Evolutionary conservation across 352 stramenopile genomes (phyloP).

Genomic region (Globisporangium polare): DNA sequence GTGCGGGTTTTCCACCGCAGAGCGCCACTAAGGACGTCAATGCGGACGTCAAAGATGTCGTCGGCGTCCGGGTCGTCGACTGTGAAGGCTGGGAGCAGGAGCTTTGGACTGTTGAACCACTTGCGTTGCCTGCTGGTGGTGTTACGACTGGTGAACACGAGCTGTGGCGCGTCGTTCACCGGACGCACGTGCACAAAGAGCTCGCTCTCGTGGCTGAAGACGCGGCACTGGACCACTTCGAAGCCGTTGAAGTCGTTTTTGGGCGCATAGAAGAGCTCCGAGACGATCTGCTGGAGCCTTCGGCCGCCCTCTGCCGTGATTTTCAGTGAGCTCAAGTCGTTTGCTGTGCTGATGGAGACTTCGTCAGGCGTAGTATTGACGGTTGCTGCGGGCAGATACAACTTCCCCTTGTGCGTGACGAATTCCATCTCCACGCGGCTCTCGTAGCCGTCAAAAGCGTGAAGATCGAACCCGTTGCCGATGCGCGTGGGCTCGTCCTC

Average conservation of each 20-base stretch:
- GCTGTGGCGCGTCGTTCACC: conserved; percentile 22
- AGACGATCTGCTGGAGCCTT: conserved; percentile 6
- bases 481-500: conserved; percentile 11
- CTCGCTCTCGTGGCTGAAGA: background rate
- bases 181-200: conserved; percentile 14
- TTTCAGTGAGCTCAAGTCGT: conserved; percentile 1
- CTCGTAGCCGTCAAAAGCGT: background rate
- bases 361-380: background rate
- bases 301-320: background rate
- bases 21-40: conserved; percentile 24
- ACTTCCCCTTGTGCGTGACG: background rate
- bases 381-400: conserved; percentile 8
- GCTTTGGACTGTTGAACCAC: conserved; percentile 23
- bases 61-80: conserved; percentile 29
- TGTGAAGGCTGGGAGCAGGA: conserved; percentile 29
- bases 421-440: background rate
- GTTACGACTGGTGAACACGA: background rate
- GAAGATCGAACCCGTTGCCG: conserved; percentile 8
- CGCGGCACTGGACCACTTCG: conserved; percentile 5
- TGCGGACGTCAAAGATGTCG: conserved; percentile 32
- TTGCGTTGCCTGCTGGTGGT: conserved; percentile 5
- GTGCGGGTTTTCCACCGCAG: conserved; percentile 16
- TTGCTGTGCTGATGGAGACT: background rate
- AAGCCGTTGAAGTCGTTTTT: conserved; percentile 13
- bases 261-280: conserved; percentile 13